Percentiles rank a stretch among this genome's conserved stretches.
Evolutionary conservation across 2,329 filamentous ascomycete genomes (phyloP).

Genomic region (Hirsutella minnesotensis): DNA sequence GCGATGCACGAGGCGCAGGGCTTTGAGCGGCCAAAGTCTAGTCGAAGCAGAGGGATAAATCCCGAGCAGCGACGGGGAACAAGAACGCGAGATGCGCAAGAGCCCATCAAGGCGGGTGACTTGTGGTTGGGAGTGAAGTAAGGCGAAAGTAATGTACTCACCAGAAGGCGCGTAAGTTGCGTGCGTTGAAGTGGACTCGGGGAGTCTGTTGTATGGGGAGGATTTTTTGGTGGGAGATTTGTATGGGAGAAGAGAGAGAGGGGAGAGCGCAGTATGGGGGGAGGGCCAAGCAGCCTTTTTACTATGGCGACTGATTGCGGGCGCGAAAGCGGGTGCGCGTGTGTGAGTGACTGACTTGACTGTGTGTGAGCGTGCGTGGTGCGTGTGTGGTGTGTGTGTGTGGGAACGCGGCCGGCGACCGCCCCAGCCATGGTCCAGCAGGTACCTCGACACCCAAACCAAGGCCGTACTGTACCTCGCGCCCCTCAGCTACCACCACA

Average conservation of each 20-base stretch:
- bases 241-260: conserved; percentile 46
- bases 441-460: neutral
- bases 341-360: conserved; percentile 10
- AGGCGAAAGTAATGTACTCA: conserved; percentile 37
- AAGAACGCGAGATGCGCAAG: conserved; percentile 4
- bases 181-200: conserved; percentile 30
- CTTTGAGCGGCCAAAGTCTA: conserved; percentile 8
- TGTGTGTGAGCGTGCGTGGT: conserved; percentile 16
- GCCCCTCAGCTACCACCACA: neutral
- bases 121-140: conserved; percentile 19
- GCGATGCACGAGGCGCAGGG: conserved; percentile 8
- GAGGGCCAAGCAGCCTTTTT: conserved; percentile 47
- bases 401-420: conserved; percentile 16
- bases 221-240: conserved; percentile 41
- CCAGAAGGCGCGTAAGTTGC: conserved; percentile 23
- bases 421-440: conserved; percentile 1
- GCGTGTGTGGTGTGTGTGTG: conserved; percentile 11
- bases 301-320: conserved; percentile 53
- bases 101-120: conserved; percentile 12
- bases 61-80: neutral
- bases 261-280: conserved; percentile 36
- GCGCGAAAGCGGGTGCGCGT: conserved; percentile 16
- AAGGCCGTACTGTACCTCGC: neutral
- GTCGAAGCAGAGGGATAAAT: conserved; percentile 2
- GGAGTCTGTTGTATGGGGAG: conserved; percentile 34